Conservation (phyloP, 2,329 filamentous ascomycete genomes). For the Exophiala viscosa region DNA sequence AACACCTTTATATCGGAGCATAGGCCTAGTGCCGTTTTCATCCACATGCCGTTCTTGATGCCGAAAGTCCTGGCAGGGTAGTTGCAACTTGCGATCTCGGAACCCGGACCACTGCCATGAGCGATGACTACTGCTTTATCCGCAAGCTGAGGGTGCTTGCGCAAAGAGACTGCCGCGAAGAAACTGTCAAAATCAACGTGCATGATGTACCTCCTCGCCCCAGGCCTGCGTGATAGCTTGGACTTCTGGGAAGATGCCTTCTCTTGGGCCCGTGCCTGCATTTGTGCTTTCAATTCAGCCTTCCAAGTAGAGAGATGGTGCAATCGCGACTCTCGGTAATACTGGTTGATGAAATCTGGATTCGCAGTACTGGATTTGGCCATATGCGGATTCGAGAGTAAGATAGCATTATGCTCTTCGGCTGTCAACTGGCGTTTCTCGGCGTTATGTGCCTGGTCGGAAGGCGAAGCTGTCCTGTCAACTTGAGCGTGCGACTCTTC, state of each 20-base stretch:
- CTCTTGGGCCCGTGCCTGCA: slow-evolving; percentile 75
- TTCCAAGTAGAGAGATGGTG: slow-evolving; percentile 98
- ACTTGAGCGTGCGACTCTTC: neutral
- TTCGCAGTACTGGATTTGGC: slow-evolving; percentile 88
- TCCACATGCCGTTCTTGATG: slow-evolving; percentile 99
- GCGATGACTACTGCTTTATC: slow-evolving; percentile 85
- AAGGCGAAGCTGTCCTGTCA: neutral
- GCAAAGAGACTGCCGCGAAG: slow-evolving; percentile 88
- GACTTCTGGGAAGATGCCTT: slow-evolving; percentile 50
- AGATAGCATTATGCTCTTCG: slow-evolving; percentile 84
- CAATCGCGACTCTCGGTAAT: slow-evolving; percentile 88
- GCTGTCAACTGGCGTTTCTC: slow-evolving; percentile 61
- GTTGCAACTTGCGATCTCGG: slow-evolving; percentile 96
- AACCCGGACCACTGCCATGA: slow-evolving; percentile 77
- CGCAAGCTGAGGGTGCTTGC: slow-evolving; percentile 68
- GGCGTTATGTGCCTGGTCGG: neutral
- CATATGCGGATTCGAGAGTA: slow-evolving; percentile 79
- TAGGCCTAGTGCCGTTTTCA: slow-evolving; percentile 79
- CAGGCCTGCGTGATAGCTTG: slow-evolving; percentile 55
- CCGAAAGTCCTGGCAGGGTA: slow-evolving; percentile 83
- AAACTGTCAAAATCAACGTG: slow-evolving; percentile 99
- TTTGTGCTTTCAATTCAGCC: slow-evolving; percentile 81
- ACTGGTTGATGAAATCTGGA: slow-evolving; percentile 89
- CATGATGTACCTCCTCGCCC: slow-evolving; percentile 74
- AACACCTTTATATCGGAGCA: slow-evolving; percentile 84